These are phyloP conservation scores for Neonectria sp. DNA, from an alignment of 2,329 filamentous ascomycete species.

Conservation along the genomic window DNA sequence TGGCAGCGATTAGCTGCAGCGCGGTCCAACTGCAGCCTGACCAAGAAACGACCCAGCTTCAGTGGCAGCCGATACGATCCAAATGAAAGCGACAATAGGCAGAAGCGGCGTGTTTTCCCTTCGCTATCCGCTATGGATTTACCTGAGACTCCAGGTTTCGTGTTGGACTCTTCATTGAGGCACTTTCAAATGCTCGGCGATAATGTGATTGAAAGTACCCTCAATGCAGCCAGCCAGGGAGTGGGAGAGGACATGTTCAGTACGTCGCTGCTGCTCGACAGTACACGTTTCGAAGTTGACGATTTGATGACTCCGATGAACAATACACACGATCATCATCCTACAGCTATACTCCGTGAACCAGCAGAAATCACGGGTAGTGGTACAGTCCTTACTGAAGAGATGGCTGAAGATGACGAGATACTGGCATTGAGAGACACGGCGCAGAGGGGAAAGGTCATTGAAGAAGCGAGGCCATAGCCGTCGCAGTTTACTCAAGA, in stretches of 20 bases:
- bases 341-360: neutral
- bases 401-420: neutral
- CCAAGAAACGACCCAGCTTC: neutral
- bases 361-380: neutral
- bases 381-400: neutral
- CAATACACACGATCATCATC: neutral
- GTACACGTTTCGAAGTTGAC: neutral
- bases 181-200: neutral
- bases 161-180: neutral
- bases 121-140: neutral
- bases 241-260: neutral
- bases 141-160: neutral
- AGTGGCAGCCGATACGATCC: neutral
- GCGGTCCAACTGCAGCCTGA: neutral
- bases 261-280: neutral
- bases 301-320: neutral
- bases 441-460: no score
- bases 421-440: neutral
- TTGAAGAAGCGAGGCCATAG: no score
- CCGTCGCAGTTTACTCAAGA: no score
- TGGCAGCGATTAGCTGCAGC: conserved; percentile 29
- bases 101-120: neutral
- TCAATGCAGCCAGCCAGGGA: neutral
- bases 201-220: neutral
- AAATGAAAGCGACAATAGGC: neutral